A percentile compares a stretch with the other conserved stretches of the same genome.
phyloP scores from a whole-genome alignment of 208 protist genomes.

The Tritrichomonas musculus region DNA sequence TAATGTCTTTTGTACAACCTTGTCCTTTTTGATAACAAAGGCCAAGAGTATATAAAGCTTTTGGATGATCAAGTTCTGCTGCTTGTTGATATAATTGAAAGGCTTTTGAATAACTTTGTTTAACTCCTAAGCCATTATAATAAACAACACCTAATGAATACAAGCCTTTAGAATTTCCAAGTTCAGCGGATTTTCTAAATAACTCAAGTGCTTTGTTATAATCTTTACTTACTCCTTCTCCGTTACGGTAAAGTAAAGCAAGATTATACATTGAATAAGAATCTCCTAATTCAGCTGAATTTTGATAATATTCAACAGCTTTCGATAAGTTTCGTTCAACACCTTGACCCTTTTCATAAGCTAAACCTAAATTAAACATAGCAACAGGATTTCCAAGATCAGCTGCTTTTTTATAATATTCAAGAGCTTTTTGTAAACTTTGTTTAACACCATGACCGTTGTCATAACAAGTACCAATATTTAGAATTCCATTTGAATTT shows the following conservation, averaged over 20 bases:
- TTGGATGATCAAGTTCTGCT: too few relatives aligned
- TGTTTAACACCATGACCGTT: too few relatives aligned
- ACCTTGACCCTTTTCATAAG: too few relatives aligned
- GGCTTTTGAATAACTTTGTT: too few relatives aligned
- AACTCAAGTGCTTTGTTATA: not conserved
- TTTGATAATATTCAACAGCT: not conserved
- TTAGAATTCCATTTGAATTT: too few relatives aligned
- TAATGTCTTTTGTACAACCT: not conserved
- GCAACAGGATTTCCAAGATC: not conserved
- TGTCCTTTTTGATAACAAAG: not conserved
- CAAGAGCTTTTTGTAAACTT: not conserved
- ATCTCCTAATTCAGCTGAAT: not conserved
- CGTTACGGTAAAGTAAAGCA: not conserved
- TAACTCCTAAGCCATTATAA: not conserved
- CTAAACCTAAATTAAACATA: not conserved
- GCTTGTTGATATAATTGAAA: too few relatives aligned
- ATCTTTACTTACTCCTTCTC: not conserved
- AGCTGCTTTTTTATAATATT: not conserved
- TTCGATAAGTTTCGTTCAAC: not conserved
- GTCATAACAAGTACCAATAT: too few relatives aligned
- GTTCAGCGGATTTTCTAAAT: not conserved
- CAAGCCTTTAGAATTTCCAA: not conserved
- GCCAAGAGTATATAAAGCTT: too few relatives aligned
- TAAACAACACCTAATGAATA: not conserved
- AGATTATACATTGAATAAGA: not conserved